Evolutionary conservation across 768 basidiomycete genomes (phyloP).

Genomic region (Roridomyces roridus): DNA sequence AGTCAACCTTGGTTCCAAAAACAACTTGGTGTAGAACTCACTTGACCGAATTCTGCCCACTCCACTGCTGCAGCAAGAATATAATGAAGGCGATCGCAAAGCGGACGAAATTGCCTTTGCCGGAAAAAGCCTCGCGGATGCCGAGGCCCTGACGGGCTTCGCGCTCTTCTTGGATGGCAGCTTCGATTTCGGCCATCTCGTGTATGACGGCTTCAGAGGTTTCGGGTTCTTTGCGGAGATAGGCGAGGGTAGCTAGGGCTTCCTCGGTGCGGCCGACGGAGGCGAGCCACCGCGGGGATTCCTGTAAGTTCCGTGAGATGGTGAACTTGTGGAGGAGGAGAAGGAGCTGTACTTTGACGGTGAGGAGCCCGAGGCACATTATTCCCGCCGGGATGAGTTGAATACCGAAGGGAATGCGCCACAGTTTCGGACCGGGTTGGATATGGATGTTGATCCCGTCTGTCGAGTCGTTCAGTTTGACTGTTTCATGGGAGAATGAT

Average conservation of each 20-base stretch:
- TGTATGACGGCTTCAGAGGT: constrained; percentile 53
- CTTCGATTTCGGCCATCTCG: constrained; percentile 84
- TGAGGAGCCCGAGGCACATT: constrained; percentile 69
- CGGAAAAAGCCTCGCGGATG: constrained; percentile 73
- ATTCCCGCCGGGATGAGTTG: constrained; percentile 80
- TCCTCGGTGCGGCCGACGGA: constrained; percentile 62
- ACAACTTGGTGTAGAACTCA: constrained; percentile 32
- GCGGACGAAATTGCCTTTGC: constrained; percentile 81
- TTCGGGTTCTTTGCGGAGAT: constrained; percentile 54
- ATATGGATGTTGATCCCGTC: constrained; percentile 68
- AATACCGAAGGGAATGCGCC: constrained; percentile 77
- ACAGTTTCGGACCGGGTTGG: constrained; percentile 51
- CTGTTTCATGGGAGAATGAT: constrained; percentile 1
- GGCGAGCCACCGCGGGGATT: constrained; percentile 81
- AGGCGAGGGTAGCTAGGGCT: constrained; percentile 66
- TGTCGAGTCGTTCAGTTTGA: constrained; percentile 28
- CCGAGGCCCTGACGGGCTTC: constrained; percentile 70
- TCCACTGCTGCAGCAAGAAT: constrained; percentile 84
- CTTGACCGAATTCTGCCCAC: constrained; percentile 82
- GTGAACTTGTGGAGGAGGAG: constrained; percentile 17
- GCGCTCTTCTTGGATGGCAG: constrained; percentile 77
- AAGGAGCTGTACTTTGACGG: constrained; percentile 59
- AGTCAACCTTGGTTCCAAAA: not conserved
- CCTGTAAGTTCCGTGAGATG: constrained; percentile 43
- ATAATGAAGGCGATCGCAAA: constrained; percentile 82